Evolutionary conservation across 345 rosid genomes (phyloP).

Genomic region (Geranium brycei): DNA sequence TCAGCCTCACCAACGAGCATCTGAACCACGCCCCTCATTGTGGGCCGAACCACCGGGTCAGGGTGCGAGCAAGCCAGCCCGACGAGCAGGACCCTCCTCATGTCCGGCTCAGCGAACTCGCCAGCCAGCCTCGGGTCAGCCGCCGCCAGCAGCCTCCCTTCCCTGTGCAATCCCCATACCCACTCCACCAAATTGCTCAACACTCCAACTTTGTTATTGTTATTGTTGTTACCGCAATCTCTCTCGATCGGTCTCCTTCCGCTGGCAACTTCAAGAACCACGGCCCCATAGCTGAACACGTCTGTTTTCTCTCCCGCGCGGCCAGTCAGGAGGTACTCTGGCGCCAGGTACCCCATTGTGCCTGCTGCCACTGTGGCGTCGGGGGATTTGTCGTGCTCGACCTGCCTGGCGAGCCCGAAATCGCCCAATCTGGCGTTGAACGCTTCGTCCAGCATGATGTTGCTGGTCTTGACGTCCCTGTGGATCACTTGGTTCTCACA

Average conservation of each 20-base stretch:
- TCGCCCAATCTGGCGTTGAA: slow-evolving; percentile 86
- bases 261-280: slow-evolving; percentile 72
- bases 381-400: slow-evolving; percentile 84
- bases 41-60: slow-evolving; percentile 71
- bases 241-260: slow-evolving; percentile 84
- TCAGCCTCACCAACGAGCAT: slow-evolving; percentile 82
- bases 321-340: slow-evolving; percentile 81
- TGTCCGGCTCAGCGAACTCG: slow-evolving; percentile 43
- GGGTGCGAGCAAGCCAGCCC: slow-evolving; percentile 94
- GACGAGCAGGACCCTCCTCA: slow-evolving; percentile 52
- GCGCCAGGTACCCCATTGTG: slow-evolving; percentile 97
- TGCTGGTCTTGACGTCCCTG: slow-evolving; percentile 81
- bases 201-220: slow-evolving; percentile 18
- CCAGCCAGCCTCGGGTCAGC: slow-evolving; percentile 63
- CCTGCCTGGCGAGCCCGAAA: slow-evolving; percentile 80
- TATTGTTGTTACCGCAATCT: slow-evolving; percentile 8
- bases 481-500: slow-evolving; percentile 96
- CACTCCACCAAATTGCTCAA: slow-evolving; percentile 79
- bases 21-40: slow-evolving; percentile 76
- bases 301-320: slow-evolving; percentile 87
- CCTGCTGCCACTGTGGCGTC: slow-evolving; percentile 95
- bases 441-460: slow-evolving; percentile 78
- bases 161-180: slow-evolving; percentile 90
- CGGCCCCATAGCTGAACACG: slow-evolving; percentile 85
- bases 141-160: slow-evolving; percentile 50